Evolutionary conservation across 306 rosid genomes (phyloP), one percentile per base, ranked within the genome.

Genomic region (Pterocarpus macrocarpus): DNA sequence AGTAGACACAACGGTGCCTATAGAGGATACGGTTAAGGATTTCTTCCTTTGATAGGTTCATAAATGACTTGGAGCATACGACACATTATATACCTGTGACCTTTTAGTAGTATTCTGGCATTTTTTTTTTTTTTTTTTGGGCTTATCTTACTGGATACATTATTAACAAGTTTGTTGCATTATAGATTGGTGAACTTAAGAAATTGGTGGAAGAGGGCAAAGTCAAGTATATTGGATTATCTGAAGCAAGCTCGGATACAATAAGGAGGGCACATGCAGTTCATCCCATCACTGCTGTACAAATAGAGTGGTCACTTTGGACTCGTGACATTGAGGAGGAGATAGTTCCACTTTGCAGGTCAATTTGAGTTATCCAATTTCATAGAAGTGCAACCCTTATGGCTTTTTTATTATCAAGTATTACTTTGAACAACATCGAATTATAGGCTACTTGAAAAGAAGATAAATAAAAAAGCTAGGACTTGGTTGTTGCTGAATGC

Each of bases 221-320:
- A 69, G 55, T 89, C 13, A 87, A 76, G 73, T 91, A 86, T 44
- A 72, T 91, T 36, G 95, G 91, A 57, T 65, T 86, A 64, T 91
- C 95, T 68, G 95, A 89, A 45, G 90, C 95, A 7, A 84, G 89
- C 68, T 83, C 88, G 2, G 87, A 89, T 38, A 89, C 92, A 64
- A 86, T 89, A 73, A 87, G 82, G 56, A 89, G 92, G 73, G 92
- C 91, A 5, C 95, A 87, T 79, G 91, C 87, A 57, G 88, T 87
- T 80, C 97, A 90, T 82, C 92, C 91, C 7, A 82, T 91, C 78
- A 87, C 91, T 0, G 91, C 92, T 17, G 2, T 91, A 15, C 95
- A 89, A 75, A 87, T 86, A 74, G 92, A 91, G 65, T 91, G 90
- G 90, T 91, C 95, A 3, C 80, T 91, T 0, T 91, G 94, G 94